Base-by-base conservation (phyloP, 306 rosid species). In the Dicorynia guianensis region DNA sequence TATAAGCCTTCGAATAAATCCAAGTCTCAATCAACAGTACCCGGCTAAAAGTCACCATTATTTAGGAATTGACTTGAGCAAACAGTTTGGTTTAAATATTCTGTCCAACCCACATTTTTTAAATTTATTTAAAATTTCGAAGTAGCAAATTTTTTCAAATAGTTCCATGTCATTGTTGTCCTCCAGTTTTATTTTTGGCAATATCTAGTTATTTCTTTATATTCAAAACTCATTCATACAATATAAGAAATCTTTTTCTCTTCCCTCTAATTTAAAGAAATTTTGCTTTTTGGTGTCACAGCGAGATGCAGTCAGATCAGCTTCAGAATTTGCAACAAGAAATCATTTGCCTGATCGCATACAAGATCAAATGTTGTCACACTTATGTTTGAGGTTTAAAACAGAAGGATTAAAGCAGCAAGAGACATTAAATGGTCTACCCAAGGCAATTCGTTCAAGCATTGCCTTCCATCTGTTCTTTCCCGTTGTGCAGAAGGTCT, bases 371-470 rank as follows among this genome's bases (percentile, higher is more conserved):
- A 89, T 90, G 93, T 33, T 93, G 75, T 91, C 98, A 19, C 95
- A 93, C 35, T 70, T 93, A 67, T 93, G 93, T 82, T 80, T 93
- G 33, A 93, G 83, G 65, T 93, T 90, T 86, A 90, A 80, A 76
- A 87, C 97, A 15, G 93, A 90, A 63, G 95, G 89, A 40, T 2
- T 90, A 77, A 93, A 93, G 78, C 98, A 91, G 56, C 98, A 86
- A 76, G 97, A 89, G 54, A 80, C 98, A 54, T 71, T 93, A 19
- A 85, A 81, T 35, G 87, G 89, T 30, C 78, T 93, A 74, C 98
- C 98, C 0, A 93, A 87, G 77, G 98, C 98, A 4, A 81, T 93
- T 65, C 92, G 95, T 66, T 87, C 97, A 46, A 84, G 91, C 95
- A 93, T 90, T 71, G 80, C 97, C 2, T 70, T 80, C 40, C 73